These are phyloP conservation scores for Boletus mariae DNA, from an alignment of 1,284 basidiomycete species.

Conservation along the genomic window DNA sequence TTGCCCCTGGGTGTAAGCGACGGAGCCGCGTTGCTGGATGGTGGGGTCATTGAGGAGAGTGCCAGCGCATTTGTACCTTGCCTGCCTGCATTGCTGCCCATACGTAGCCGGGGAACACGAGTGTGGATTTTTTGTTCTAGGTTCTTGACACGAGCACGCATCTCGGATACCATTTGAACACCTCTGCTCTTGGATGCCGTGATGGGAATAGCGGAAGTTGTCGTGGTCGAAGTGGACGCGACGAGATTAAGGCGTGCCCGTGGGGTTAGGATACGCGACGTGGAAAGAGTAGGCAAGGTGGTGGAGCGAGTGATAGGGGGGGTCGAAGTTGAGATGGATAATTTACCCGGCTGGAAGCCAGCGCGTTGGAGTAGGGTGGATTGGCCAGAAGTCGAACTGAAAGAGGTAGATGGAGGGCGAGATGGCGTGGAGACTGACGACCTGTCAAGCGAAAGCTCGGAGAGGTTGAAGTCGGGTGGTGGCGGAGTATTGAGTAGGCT, in stretches of 20 bases:
- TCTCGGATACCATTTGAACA: constrained; percentile 85
- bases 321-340: constrained; percentile 41
- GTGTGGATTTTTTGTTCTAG: constrained; percentile 82
- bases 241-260: constrained; percentile 46
- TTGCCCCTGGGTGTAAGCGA: constrained; percentile 20
- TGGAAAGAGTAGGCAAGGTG: constrained; percentile 50
- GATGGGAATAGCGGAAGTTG: constrained; percentile 30
- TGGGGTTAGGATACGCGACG: constrained; percentile 43
- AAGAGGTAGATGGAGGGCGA: constrained; percentile 38
- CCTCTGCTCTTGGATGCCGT: constrained; percentile 67
- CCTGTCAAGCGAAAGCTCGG: constrained; percentile 53
- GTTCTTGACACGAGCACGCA: constrained; percentile 75
- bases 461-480: constrained; percentile 58
- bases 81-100: constrained; percentile 64
- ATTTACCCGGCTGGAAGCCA: constrained; percentile 46
- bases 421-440: constrained; percentile 24
- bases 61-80: constrained; percentile 38
- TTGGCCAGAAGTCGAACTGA: constrained; percentile 39
- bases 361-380: constrained; percentile 49
- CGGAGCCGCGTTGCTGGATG: constrained; percentile 36
- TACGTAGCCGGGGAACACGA: constrained; percentile 73
- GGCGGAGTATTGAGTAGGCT: constrained; percentile 54
- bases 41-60: constrained; percentile 34
- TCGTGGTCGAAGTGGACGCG: constrained; percentile 40
- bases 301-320: constrained; percentile 53